phyloP scores from a whole-genome alignment of 2,329 filamentous ascomycete species.

The Colletotrichum sublineola region DNA sequence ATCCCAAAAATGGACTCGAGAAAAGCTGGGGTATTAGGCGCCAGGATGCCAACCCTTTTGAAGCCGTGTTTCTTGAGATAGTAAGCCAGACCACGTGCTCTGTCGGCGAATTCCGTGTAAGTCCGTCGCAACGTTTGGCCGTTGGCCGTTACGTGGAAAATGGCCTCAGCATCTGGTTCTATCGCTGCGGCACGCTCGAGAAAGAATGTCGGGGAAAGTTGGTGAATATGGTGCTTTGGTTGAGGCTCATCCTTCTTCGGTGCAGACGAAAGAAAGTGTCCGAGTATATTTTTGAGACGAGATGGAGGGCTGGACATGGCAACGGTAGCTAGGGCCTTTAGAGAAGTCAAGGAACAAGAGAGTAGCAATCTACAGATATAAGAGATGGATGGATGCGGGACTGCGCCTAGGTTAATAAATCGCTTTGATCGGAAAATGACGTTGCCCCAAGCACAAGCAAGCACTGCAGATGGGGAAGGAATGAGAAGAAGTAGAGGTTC shows the following conservation, averaged over 20 bases:
- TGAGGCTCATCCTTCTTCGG: conserved; percentile 50
- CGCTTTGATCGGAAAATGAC: conserved; percentile 13
- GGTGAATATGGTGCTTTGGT: conserved; percentile 74
- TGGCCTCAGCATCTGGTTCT: conserved; percentile 86
- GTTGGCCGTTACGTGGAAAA: conserved; percentile 88
- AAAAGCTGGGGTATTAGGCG: conserved; percentile 94
- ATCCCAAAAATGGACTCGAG: conserved; percentile 92
- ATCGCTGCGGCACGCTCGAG: conserved; percentile 87
- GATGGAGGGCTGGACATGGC: conserved; percentile 74
- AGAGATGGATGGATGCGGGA: background rate
- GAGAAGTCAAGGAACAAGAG: background rate
- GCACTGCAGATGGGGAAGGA: conserved; percentile 25
- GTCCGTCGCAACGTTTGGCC: conserved; percentile 79
- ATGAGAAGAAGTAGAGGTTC: conserved; percentile 1
- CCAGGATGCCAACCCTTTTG: conserved; percentile 85
- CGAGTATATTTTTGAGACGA: conserved; percentile 70
- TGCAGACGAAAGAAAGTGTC: conserved; percentile 58
- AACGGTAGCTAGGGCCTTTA: background rate
- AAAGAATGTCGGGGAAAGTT: conserved; percentile 89
- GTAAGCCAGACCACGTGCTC: conserved; percentile 89
- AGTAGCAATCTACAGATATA: background rate
- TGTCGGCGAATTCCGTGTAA: conserved; percentile 87
- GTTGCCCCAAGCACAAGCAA: background rate
- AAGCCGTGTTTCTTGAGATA: conserved; percentile 81
- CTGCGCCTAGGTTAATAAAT: background rate